Evolutionary conservation across 1,284 basidiomycete species (phyloP).

Genomic region (Ustilago cynodontis): DNA sequence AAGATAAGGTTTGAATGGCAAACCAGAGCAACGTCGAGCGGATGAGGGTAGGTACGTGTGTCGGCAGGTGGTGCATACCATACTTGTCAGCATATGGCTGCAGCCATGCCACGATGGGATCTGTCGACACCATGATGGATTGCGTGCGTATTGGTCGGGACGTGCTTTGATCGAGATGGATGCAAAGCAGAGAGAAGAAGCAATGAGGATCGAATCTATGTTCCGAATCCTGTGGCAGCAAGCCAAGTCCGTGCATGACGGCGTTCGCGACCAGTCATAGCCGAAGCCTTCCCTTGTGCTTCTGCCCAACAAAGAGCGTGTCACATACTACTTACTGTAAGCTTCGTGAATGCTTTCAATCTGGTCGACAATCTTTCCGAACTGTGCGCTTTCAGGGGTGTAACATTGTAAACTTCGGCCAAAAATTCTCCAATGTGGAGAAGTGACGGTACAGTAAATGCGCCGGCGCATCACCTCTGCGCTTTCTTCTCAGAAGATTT

Average conservation of each 20-base stretch:
- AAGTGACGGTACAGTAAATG: neutral
- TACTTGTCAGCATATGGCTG: slow-evolving; percentile 55
- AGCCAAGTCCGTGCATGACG: neutral
- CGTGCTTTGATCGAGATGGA: neutral
- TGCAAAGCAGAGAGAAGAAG: neutral
- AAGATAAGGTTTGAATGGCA: slow-evolving; percentile 64
- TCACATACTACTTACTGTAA: no score
- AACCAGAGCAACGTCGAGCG: slow-evolving; percentile 64
- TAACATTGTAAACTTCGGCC: neutral
- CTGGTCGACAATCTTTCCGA: no score
- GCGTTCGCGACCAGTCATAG: neutral
- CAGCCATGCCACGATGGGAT: slow-evolving; percentile 40
- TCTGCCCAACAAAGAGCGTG: neutral
- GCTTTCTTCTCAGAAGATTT: no score
- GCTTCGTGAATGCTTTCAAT: slow-evolving; percentile 1
- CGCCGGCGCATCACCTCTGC: no score
- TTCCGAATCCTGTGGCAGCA: neutral
- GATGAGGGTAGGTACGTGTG: slow-evolving; percentile 62
- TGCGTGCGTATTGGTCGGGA: neutral
- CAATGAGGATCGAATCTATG: neutral
- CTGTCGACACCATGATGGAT: slow-evolving; percentile 4
- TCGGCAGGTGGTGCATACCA: slow-evolving; percentile 61
- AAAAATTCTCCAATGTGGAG: neutral
- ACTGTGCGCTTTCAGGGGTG: no score
- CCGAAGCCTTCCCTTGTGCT: neutral